Conservation (phyloP, 441 rosid genomes). For the Pelargonium fulgidum region DNA sequence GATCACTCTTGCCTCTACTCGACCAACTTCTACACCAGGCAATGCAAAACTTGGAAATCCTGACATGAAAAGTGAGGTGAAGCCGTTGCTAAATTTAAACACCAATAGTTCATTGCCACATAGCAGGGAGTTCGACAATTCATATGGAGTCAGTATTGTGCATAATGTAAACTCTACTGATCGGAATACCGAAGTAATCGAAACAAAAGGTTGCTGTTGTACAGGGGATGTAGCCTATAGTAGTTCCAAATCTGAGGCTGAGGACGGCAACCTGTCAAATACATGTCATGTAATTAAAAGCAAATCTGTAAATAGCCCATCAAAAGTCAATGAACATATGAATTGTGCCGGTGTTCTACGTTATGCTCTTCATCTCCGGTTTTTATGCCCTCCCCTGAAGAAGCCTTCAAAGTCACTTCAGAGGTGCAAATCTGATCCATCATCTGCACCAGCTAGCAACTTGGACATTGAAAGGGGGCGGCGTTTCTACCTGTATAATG, state of each 20-base stretch:
- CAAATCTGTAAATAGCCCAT: conserved; percentile 31
- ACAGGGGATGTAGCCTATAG: not conserved
- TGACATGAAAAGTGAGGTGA: conserved; percentile 18
- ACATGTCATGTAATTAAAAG: conserved; percentile 7
- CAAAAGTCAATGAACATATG: conserved; percentile 33
- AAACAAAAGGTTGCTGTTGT: conserved; percentile 16
- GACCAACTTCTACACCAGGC: conserved; percentile 16
- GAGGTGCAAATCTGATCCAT: conserved; percentile 46
- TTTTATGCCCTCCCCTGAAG: conserved; percentile 38
- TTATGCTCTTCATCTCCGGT: conserved; percentile 59
- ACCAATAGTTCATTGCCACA: conserved; percentile 19
- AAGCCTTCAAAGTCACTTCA: conserved; percentile 33
- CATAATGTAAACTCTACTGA: conserved; percentile 16
- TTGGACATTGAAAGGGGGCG: conserved; percentile 24
- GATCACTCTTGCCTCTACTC: conserved; percentile 37
- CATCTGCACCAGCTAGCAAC: conserved; percentile 26
- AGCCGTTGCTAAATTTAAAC: conserved; percentile 21
- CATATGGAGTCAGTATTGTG: conserved; percentile 10
- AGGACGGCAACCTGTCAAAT: conserved; percentile 21
- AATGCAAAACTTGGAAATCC: conserved; percentile 21
- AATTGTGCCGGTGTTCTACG: conserved; percentile 43
- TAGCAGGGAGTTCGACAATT: conserved; percentile 13
- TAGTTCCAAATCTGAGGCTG: not conserved
- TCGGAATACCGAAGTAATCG: conserved; percentile 17
- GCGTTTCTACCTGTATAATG: conserved; percentile 42